Evolutionary conservation across 495 filamentous ascomycete species (phyloP), one percentile per base, ranked within the genome.

Genomic region (Xylaria curta): DNA sequence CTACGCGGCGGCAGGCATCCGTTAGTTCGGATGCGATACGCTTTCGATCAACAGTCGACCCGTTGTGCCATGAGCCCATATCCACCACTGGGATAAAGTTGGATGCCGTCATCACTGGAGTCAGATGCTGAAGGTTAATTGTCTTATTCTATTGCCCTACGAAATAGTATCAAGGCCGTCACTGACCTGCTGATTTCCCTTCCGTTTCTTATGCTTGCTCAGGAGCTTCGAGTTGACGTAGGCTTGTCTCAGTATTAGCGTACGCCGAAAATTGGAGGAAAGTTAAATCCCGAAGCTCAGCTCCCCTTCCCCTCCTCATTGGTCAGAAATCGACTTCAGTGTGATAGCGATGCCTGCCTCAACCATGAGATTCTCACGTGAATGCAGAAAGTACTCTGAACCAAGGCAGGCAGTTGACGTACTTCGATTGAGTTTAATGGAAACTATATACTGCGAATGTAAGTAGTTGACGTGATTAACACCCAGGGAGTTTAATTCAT

Each of bases 51-150:
- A 78, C 54, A n/a, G 63, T 61, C 33, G 80, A 80, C 15, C 76
- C 75, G 28, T 68, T 60, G 17, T 70, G 51, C 68, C 75, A 89
- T 31, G 70, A 62, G 1, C 82, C 73, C 70, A 90, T 87, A 64
- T 90, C 87, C 58, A 90, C 82, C n/a, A 86, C 74, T 4, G 88
- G 88, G 63, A 90, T 88, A n/a, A 38, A 47, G 58, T 60, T 60
- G 15, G 38, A 9, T 42, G 33, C 9, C 4, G 26, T 40, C 61
- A 44, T 33, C 12, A n/a, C 33, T 2, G 19, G 17, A 36, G 33
- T 6, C 1, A 9, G 17, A n/a, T 31, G 53, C 53, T 7, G 13
- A 28, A 10, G 26, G 53, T 12, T 13, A 31, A 31, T 8, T 28
- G 0, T 56, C 6, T 5, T 5, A 56, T 26, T 26, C 4, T 31